A percentile compares a stretch with the other conserved stretches of the same genome.
Conservation (phyloP, 2,329 filamentous ascomycete species). For the Helicocarpus griseus region DNA sequence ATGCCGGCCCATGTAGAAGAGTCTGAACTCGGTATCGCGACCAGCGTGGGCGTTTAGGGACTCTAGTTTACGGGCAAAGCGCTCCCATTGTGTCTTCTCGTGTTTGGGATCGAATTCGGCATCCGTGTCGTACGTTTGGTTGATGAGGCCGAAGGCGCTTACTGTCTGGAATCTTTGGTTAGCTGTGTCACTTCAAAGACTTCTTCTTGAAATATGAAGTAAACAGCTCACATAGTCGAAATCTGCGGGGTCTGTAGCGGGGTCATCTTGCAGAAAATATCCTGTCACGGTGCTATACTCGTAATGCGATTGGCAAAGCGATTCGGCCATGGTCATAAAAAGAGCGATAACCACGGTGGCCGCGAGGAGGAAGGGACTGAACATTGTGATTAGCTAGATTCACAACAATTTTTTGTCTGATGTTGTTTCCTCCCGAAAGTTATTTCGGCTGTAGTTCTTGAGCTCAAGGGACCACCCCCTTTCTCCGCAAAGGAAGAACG, state of each 20-base stretch:
- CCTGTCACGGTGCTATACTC: constrained; percentile 35
- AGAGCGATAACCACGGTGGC: constrained; percentile 2
- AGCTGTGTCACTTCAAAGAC: not conserved
- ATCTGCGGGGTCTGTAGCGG: constrained; percentile 33
- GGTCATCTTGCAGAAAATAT: constrained; percentile 44
- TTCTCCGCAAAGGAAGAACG: no score
- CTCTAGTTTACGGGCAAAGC: constrained; percentile 40
- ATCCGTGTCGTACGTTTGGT: constrained; percentile 35
- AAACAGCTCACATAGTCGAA: constrained; percentile 39
- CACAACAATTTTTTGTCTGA: no score
- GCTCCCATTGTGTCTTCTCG: constrained; percentile 45
- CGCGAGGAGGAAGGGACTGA: constrained; percentile 6
- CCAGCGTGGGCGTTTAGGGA: constrained; percentile 34
- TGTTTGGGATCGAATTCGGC: constrained; percentile 18
- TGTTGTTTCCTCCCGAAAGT: no score
- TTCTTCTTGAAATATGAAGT: not conserved
- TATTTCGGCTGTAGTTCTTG: no score
- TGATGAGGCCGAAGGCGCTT: constrained; percentile 40
- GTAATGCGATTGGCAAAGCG: constrained; percentile 15
- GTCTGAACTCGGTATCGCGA: constrained; percentile 38
- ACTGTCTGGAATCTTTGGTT: not conserved
- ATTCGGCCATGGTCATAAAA: constrained; percentile 9
- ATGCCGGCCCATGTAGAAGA: constrained; percentile 52
- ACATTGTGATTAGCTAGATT: not conserved
- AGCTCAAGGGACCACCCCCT: no score